These are phyloP conservation scores for Biscogniauxia mediterranea DNA, from an alignment of 2,329 filamentous ascomycete species.

Conservation along the genomic window DNA sequence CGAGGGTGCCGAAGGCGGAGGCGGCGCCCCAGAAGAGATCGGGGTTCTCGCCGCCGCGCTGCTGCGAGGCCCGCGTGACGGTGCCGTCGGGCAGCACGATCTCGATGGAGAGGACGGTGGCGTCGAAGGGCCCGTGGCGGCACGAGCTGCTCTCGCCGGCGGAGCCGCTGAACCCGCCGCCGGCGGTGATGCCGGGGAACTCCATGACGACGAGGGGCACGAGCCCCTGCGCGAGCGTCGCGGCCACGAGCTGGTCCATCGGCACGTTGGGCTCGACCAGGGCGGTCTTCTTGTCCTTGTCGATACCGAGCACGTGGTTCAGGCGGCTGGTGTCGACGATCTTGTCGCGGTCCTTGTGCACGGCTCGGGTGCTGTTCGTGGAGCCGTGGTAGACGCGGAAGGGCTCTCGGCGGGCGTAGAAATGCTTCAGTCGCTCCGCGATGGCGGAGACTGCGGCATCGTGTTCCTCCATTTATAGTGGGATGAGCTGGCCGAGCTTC, in stretches of 20 bases:
- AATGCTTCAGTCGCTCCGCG: slow-evolving; percentile 42
- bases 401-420: slow-evolving; percentile 45
- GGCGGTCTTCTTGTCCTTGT: slow-evolving; percentile 51
- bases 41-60: slow-evolving; percentile 38
- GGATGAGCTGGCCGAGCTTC: background rate
- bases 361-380: slow-evolving; percentile 70
- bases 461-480: slow-evolving; percentile 43
- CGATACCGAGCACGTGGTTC: slow-evolving; percentile 60
- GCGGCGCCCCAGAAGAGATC: slow-evolving; percentile 66
- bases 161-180: slow-evolving; percentile 65
- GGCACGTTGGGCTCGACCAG: slow-evolving; percentile 70
- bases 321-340: slow-evolving; percentile 67
- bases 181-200: slow-evolving; percentile 70
- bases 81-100: slow-evolving; percentile 63
- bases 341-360: slow-evolving; percentile 46
- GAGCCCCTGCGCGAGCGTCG: slow-evolving; percentile 53
- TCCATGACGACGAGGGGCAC: slow-evolving; percentile 69
- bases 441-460: slow-evolving; percentile 43
- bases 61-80: slow-evolving; percentile 52
- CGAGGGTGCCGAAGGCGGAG: slow-evolving; percentile 64
- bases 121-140: slow-evolving; percentile 64
- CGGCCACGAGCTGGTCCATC: slow-evolving; percentile 62
- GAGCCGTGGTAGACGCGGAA: slow-evolving; percentile 78
- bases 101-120: slow-evolving; percentile 60
- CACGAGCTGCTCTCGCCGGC: slow-evolving; percentile 69